A percentile compares a stretch with the other conserved stretches of the same genome.
These are phyloP conservation scores for Eragrostis curvula DNA, from an alignment of 176 grass and related monocot genomes.

Conservation along the genomic window DNA sequence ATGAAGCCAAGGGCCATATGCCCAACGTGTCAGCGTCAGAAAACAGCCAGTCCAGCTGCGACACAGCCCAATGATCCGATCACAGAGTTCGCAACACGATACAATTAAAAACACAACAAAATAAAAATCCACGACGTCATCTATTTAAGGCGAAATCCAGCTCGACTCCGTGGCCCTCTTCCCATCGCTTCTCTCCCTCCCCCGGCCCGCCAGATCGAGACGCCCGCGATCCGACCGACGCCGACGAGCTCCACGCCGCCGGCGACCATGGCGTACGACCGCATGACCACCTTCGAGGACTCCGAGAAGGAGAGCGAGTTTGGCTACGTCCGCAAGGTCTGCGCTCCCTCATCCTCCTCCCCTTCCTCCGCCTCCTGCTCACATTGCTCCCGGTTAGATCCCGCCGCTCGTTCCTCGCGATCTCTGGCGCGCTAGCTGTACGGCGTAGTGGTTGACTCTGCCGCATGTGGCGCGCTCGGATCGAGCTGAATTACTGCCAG, in stretches of 20 bases:
- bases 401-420: constrained; percentile 33
- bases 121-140: constrained; percentile 23
- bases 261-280: constrained; percentile 69
- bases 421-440: background rate
- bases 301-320: constrained; percentile 97
- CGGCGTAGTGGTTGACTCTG: background rate
- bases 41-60: background rate
- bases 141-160: constrained; percentile 39
- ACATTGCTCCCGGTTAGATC: constrained; percentile 42
- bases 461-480: background rate
- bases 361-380: background rate
- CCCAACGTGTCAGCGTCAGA: background rate
- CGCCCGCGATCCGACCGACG: constrained; percentile 40
- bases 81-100: background rate
- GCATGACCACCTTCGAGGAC: constrained; percentile 88
- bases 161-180: constrained; percentile 43
- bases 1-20: background rate
- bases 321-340: constrained; percentile 91
- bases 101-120: background rate
- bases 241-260: constrained; percentile 30
- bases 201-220: constrained; percentile 36
- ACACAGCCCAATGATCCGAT: background rate
- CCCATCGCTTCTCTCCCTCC: constrained; percentile 28
- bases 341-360: background rate
- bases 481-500: constrained; percentile 30